Conservation (phyloP, 176 grass and related monocot genomes). For the Bromus sterilis region DNA sequence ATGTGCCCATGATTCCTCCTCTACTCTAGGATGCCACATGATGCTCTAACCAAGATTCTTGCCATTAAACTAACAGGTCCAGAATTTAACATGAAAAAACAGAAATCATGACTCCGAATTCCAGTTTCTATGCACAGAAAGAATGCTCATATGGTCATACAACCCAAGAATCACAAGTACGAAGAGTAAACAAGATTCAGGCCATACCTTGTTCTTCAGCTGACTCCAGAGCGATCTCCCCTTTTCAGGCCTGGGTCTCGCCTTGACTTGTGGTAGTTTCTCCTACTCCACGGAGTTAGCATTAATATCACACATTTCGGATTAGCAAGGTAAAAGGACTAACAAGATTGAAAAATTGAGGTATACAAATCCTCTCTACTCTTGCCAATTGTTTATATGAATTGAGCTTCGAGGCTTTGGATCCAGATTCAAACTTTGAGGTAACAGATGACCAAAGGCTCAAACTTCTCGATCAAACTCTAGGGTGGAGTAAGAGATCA, state of each 20-base stretch:
- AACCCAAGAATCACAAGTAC: neutral
- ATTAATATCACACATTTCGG: neutral
- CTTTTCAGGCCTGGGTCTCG: neutral
- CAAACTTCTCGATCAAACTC: no score
- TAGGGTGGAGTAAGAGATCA: no score
- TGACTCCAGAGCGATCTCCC: neutral
- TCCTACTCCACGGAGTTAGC: neutral
- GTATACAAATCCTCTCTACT: neutral
- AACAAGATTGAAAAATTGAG: neutral
- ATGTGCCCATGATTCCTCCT: neutral
- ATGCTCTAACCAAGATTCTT: neutral
- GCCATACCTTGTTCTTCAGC: neutral
- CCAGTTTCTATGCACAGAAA: neutral
- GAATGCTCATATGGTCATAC: neutral
- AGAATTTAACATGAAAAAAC: neutral
- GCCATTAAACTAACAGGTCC: neutral
- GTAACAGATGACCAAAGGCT: neutral
- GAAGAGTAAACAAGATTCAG: neutral
- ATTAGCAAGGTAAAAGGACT: neutral
- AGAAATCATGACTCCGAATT: neutral
- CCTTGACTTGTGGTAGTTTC: neutral
- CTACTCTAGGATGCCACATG: neutral
- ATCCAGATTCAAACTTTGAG: neutral
- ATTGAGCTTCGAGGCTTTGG: neutral
- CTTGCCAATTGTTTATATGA: neutral